Evolutionary conservation across 257 asterid species (phyloP).

Genomic region (Parsonsia alboflavescens): DNA sequence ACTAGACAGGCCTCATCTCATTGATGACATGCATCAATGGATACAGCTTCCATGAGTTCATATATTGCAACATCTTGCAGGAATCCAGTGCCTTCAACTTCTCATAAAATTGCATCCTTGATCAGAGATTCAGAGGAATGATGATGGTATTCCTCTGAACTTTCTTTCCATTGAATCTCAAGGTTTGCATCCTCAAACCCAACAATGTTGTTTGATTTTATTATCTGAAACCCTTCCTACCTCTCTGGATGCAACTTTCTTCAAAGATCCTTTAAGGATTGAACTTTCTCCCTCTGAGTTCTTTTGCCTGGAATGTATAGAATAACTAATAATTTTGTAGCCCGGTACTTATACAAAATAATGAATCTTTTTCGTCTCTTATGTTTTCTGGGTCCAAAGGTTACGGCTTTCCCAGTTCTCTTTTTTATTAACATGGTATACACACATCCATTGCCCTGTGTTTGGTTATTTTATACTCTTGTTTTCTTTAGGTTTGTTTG

Average conservation of each 20-base stretch:
- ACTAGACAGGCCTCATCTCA: constrained; percentile 4
- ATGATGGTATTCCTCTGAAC: constrained; percentile 5
- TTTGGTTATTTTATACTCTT: too few relatives aligned
- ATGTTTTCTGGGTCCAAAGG: too few relatives aligned
- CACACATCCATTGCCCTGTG: too few relatives aligned
- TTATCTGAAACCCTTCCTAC: constrained; percentile 14
- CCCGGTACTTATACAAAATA: neutral
- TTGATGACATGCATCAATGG: constrained; percentile 6
- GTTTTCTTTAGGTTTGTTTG: too few relatives aligned
- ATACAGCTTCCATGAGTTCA: constrained; percentile 6
- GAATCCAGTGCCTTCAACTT: constrained; percentile 12
- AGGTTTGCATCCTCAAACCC: constrained; percentile 16
- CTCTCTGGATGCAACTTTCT: constrained; percentile 8
- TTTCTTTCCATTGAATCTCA: constrained; percentile 24
- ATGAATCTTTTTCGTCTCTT: neutral
- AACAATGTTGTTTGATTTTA: too few relatives aligned
- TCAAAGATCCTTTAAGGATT: neutral
- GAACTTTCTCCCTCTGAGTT: too few relatives aligned
- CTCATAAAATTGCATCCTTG: constrained; percentile 12
- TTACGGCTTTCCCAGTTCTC: too few relatives aligned
- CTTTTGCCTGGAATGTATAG: too few relatives aligned
- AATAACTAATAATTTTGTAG: neutral
- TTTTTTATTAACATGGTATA: too few relatives aligned
- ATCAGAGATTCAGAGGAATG: constrained; percentile 14
- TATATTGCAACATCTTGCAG: constrained; percentile 8